Conservation (phyloP, 345 rosid genomes). For the Populus ilicifolia region DNA sequence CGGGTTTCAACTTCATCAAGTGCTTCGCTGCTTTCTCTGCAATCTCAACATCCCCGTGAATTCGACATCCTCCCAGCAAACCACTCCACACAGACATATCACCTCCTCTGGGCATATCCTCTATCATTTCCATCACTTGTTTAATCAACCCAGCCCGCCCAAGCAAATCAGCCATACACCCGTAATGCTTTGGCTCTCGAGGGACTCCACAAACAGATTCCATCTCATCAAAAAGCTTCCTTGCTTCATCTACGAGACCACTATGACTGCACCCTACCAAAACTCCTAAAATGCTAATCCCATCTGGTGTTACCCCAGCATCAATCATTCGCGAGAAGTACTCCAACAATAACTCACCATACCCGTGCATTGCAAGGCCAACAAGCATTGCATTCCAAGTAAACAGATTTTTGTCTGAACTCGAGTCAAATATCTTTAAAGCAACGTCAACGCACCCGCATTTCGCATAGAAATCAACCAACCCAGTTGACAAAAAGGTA, state of each 20-base stretch:
- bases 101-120: constrained; percentile 47
- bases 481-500: constrained; percentile 59
- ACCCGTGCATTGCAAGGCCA: constrained; percentile 72
- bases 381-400: constrained; percentile 72
- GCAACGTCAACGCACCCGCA: constrained; percentile 56
- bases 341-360: constrained; percentile 34
- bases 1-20: constrained; percentile 56
- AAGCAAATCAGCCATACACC: constrained; percentile 78
- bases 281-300: constrained; percentile 53
- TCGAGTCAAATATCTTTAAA: constrained; percentile 37
- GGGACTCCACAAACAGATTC: constrained; percentile 34
- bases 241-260: constrained; percentile 61
- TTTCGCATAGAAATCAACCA: constrained; percentile 65
- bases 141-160: constrained; percentile 61
- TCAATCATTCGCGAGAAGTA: constrained; percentile 51
- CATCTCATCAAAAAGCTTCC: constrained; percentile 54
- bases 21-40: constrained; percentile 65
- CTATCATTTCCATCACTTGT: constrained; percentile 57
- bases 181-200: constrained; percentile 63
- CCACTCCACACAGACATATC: constrained; percentile 71
- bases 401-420: constrained; percentile 39
- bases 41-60: constrained; percentile 57
- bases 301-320: constrained; percentile 52
- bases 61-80: constrained; percentile 71
- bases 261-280: constrained; percentile 72